Conservation (phyloP, 2,329 filamentous ascomycete genomes). For the Drechslerella dactyloides region DNA sequence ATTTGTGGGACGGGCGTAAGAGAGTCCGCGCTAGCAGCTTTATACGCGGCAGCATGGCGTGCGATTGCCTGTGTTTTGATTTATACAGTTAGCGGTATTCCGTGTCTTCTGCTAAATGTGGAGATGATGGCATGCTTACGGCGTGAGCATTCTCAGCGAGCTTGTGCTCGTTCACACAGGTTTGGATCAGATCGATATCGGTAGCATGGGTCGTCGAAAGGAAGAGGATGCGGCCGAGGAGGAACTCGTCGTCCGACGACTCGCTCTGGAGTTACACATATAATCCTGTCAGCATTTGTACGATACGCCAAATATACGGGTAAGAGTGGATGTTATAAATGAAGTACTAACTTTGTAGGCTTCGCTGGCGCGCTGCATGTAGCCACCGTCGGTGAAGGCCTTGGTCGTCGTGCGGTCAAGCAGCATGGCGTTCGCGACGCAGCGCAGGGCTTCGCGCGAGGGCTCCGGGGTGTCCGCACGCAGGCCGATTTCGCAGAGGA, state of each 20-base stretch:
- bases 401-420: slow-evolving; percentile 73
- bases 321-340: too few relatives aligned
- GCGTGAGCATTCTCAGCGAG: slow-evolving; percentile 72
- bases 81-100: neutral
- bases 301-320: neutral
- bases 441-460: slow-evolving; percentile 77
- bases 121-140: slow-evolving; percentile 23
- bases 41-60: slow-evolving; percentile 70
- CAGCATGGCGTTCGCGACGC: slow-evolving; percentile 82
- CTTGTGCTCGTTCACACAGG: slow-evolving; percentile 70
- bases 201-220: slow-evolving; percentile 77
- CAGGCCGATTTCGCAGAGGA: slow-evolving; percentile 75
- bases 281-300: slow-evolving; percentile 21
- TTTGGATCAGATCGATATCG: slow-evolving; percentile 66
- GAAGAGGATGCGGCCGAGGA: slow-evolving; percentile 79
- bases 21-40: slow-evolving; percentile 50
- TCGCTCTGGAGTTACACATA: slow-evolving; percentile 62
- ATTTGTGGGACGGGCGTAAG: slow-evolving; percentile 61
- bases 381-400: slow-evolving; percentile 73
- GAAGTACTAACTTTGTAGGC: slow-evolving; percentile 66
- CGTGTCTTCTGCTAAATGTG: neutral
- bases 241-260: slow-evolving; percentile 82
- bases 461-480: slow-evolving; percentile 66
- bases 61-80: slow-evolving; percentile 60
- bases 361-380: slow-evolving; percentile 71